Conservation (phyloP, 1,139 yeast species). For the Yamadazyma sp. region DNA sequence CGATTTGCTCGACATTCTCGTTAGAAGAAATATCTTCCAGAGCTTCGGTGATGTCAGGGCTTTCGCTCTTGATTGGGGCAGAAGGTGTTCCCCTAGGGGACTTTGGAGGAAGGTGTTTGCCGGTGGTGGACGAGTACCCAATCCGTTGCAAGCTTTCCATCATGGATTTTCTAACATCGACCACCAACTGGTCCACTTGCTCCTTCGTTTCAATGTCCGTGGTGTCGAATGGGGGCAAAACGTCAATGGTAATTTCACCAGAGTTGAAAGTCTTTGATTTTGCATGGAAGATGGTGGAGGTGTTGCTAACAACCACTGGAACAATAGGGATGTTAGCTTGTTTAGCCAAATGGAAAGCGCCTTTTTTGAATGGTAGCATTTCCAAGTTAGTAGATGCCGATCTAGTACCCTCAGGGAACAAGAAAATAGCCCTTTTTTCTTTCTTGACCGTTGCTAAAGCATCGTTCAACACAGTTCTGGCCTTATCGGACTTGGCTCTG, state of each 20-base stretch:
- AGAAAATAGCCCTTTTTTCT: conserved; percentile 69
- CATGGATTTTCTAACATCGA: conserved; percentile 37
- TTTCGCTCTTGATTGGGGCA: conserved; percentile 8
- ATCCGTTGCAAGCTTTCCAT: conserved; percentile 25
- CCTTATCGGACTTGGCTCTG: conserved; percentile 74
- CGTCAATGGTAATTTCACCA: conserved; percentile 65
- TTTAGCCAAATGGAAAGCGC: conserved; percentile 95
- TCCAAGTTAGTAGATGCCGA: conserved; percentile 68
- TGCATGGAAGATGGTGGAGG: conserved; percentile 69
- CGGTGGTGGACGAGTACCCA: conserved; percentile 31
- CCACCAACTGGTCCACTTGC: conserved; percentile 54
- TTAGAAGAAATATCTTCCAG: neutral
- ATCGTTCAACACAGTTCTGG: conserved; percentile 67
- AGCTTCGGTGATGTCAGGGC: conserved; percentile 1
- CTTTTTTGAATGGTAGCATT: conserved; percentile 88
- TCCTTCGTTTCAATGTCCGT: conserved; percentile 53
- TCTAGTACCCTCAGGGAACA: conserved; percentile 96
- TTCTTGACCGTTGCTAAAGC: conserved; percentile 64
- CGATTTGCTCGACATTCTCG: conserved; percentile 17
- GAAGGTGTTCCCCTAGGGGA: conserved; percentile 11
- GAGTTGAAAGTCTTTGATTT: conserved; percentile 54
- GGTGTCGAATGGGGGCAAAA: conserved; percentile 67
- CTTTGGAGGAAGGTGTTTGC: conserved; percentile 3
- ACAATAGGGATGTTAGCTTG: conserved; percentile 88
- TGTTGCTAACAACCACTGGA: conserved; percentile 85